Conservation (phyloP, 805 yeast species). For the Candida coquimbonensis region DNA sequence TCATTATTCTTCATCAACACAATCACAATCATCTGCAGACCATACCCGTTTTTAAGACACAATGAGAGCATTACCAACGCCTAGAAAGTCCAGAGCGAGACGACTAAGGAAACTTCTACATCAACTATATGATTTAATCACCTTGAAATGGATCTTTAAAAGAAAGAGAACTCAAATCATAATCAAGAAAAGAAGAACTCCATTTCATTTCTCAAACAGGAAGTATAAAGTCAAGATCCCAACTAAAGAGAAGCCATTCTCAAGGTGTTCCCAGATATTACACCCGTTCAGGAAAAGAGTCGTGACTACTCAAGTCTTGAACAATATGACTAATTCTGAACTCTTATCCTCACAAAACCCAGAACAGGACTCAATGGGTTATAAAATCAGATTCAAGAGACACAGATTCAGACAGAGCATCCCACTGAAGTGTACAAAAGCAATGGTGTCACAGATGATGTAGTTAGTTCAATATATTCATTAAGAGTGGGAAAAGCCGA, state of each 20-base stretch:
- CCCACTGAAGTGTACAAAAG: background rate
- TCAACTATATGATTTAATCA: constrained; percentile 10
- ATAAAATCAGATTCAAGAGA: background rate
- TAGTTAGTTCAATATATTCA: background rate
- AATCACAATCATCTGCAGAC: background rate
- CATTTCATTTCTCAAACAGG: constrained; percentile 18
- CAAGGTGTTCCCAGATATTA: background rate
- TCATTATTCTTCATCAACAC: too few species aligned
- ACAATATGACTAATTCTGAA: constrained; percentile 3
- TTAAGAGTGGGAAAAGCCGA: background rate
- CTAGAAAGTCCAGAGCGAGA: constrained; percentile 20
- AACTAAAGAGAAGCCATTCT: background rate
- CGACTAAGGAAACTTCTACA: constrained; percentile 10
- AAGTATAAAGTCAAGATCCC: constrained; percentile 19
- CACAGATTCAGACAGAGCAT: background rate
- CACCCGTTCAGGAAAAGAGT: constrained; percentile 4
- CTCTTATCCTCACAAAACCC: background rate
- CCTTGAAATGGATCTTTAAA: constrained; percentile 13
- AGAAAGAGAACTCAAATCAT: constrained; percentile 5
- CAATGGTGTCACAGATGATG: background rate
- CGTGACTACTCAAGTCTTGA: constrained; percentile 11
- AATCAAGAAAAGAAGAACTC: constrained; percentile 16
- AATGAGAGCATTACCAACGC: constrained; percentile 24
- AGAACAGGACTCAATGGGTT: background rate
- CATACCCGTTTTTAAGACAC: background rate